Evolutionary conservation across 805 yeast species (phyloP), one percentile per base, ranked within the genome.

Genomic region (Yarrowia alimentaria): DNA sequence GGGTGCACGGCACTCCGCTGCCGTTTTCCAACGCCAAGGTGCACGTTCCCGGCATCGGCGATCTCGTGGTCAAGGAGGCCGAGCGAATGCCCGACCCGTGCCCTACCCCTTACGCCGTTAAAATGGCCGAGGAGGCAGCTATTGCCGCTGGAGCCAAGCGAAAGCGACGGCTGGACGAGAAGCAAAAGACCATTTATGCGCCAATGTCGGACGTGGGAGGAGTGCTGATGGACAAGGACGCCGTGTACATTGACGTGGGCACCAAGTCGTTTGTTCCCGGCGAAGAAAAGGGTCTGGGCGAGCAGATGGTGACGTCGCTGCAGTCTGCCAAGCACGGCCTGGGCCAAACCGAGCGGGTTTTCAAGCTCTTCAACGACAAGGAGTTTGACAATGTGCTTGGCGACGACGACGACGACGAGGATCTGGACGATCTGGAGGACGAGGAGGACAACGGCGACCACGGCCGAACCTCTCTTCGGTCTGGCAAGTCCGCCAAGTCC

Each of bases 201-300:
- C 99, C 99, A 43, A 93, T 93, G 99, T 86, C 97, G 38, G 98
- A 93, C 67, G 96, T 93, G n/a, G 97, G 97, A 53, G 99, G 99
- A 65, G 95, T 93, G 28, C 73, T 93, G 57, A 88, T 93, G 55
- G 99, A 93, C 69, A 90, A 85, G 64, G 99, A 93, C 71, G 96
- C 99, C 7, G 99, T 93, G 2, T 93, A 90, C 61, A 87, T 93
- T 54, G 97, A 85, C 60, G 80, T 85, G 7, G 89, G 88, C 1
- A 56, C 66, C 22, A 64, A 65, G 37, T 67, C 64, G 35, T 85
- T 85, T 64, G 78, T 75, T 13, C 73, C 78, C 1, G 84, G 85
- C 32, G 76, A 77, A 56, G 85, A 82, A 55, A 73, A 71, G 60
- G 97, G 95, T 19, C 77, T 85, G 57, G 97, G 97, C 55, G 96